These are phyloP conservation scores for Phytopythium delawarense DNA, from an alignment of 352 stramenopile species.

Conservation along the genomic window DNA sequence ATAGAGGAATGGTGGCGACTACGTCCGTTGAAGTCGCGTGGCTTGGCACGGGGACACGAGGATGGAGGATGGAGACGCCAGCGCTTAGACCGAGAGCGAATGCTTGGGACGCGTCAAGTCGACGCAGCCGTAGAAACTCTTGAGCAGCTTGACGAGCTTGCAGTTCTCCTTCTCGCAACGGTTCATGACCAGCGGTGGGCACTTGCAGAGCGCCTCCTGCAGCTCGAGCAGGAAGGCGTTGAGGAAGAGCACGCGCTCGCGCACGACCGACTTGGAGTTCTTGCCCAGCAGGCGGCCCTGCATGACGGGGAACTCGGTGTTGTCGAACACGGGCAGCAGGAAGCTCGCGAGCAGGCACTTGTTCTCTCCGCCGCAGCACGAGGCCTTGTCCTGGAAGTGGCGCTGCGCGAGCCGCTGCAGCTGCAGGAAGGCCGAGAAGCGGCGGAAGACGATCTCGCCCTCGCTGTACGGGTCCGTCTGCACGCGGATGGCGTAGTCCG, in stretches of 20 bases:
- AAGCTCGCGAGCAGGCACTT: slow-evolving; percentile 66
- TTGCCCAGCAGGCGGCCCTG: slow-evolving; percentile 72
- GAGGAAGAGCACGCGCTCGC: slow-evolving; percentile 72
- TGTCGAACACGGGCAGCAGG: slow-evolving; percentile 58
- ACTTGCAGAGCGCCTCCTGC: slow-evolving; percentile 75
- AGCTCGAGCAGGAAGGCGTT: slow-evolving; percentile 79
- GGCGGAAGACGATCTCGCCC: slow-evolving; percentile 70
- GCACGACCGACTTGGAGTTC: slow-evolving; percentile 78
- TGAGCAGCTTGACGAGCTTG: slow-evolving; percentile 82
- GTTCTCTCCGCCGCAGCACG: slow-evolving; percentile 65
- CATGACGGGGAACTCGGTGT: slow-evolving; percentile 74
- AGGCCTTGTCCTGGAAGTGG: slow-evolving; percentile 58
- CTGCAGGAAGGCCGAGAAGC: slow-evolving; percentile 84
- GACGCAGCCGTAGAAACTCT: slow-evolving; percentile 81
- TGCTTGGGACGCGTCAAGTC: slow-evolving; percentile 34
- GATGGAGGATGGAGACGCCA: background rate
- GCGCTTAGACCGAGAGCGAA: slow-evolving; percentile 42
- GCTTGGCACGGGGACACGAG: background rate
- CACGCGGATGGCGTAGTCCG: slow-evolving; percentile 83
- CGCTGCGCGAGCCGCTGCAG: slow-evolving; percentile 68
- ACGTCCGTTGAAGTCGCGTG: background rate
- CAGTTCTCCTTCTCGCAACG: slow-evolving; percentile 78
- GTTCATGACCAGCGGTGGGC: slow-evolving; percentile 60
- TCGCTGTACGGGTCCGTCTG: slow-evolving; percentile 55
- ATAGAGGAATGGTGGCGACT: background rate